Evolutionary conservation across 1,139 yeast genomes (phyloP), one percentile per base, ranked within the genome.

Genomic region (Zhuliangozyma parablackwelliae): DNA sequence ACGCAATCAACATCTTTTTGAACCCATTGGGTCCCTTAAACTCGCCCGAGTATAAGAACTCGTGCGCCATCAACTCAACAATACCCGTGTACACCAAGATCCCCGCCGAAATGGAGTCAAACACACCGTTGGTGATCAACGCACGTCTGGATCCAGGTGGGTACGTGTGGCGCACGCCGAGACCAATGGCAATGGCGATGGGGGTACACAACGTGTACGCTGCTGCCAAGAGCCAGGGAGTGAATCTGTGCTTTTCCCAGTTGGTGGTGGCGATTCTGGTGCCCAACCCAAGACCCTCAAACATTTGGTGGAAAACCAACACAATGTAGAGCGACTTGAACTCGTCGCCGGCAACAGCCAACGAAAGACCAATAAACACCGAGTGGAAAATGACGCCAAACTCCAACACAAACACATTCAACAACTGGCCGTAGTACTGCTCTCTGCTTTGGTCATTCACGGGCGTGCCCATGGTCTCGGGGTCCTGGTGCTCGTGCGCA

Each of bases 281-380:
- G 37, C 97, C 97, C 50, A 89, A 71, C 50, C 96, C 97, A 38
- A 89, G 70, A 39, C 97, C 97, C 68, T 89, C 97, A 58, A 89
- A 89, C 65, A 84, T 74, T 63, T 89, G 97, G 63, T 89, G 97
- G 75, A 89, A 89, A 3, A 85, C 81, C 38, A 89, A 61, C 12
- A 88, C 97, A 49, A 83, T 74, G 60, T 85, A 89, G 35, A 89
- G 67, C 2, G 89, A 76, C 36, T 68, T 74, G 57, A 87, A 88
- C 56, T 87, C 95, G 12, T 71, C 76, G 26, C 85, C 80, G 10
- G 87, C 72, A 16, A 80, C 80, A 3, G 92, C 88, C 40, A 86
- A 65, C 0, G 90, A 72, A 34, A 86, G 65, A 29, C 95, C 95
- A 35, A 85, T 75, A 55, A 86, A 81, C 2, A 85, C 81, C 3